Evolutionary conservation across 208 protist species (phyloP).

Genomic region (Endotrypanum monterogeii): DNA sequence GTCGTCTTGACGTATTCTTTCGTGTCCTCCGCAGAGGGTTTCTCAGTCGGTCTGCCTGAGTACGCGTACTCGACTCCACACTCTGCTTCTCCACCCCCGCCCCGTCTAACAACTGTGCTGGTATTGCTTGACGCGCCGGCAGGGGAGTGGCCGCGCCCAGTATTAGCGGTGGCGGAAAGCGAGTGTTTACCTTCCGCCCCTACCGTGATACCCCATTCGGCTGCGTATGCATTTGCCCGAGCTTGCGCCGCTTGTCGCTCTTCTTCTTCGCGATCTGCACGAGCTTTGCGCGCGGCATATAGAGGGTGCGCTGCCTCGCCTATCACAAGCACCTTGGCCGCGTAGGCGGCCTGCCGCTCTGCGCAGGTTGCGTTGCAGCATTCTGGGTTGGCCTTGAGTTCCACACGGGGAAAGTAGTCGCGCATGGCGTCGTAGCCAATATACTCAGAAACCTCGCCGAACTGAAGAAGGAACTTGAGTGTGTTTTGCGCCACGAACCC

Average conservation of each 20-base stretch:
- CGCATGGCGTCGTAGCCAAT: constrained; percentile 95
- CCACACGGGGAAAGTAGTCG: constrained; percentile 94
- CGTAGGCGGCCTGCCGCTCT: constrained; percentile 73
- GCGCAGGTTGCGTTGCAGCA: constrained; percentile 83
- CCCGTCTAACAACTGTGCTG: background rate
- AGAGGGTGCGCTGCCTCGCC: constrained; percentile 66
- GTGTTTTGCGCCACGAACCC: constrained; percentile 96
- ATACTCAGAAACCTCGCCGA: constrained; percentile 94
- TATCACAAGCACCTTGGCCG: constrained; percentile 19
- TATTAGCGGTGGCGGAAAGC: constrained; percentile 14
- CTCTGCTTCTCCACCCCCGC: background rate
- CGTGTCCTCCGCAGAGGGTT: constrained; percentile 1
- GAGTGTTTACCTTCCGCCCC: constrained; percentile 43
- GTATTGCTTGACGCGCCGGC: background rate
- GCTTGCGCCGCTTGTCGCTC: constrained; percentile 39
- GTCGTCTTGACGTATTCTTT: constrained; percentile 23
- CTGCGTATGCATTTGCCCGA: constrained; percentile 55
- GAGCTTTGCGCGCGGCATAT: constrained; percentile 45
- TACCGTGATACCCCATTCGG: constrained; percentile 85
- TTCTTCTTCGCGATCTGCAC: constrained; percentile 41
- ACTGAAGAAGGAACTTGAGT: constrained; percentile 94
- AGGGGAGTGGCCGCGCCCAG: background rate
- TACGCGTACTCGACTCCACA: constrained; percentile 52
- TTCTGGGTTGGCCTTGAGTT: constrained; percentile 91
- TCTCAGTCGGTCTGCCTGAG: constrained; percentile 6